Evolutionary conservation across 2,329 filamentous ascomycete species (phyloP), one percentile per base, ranked within the genome.

Genomic region (Ustilaginoidea virens): DNA sequence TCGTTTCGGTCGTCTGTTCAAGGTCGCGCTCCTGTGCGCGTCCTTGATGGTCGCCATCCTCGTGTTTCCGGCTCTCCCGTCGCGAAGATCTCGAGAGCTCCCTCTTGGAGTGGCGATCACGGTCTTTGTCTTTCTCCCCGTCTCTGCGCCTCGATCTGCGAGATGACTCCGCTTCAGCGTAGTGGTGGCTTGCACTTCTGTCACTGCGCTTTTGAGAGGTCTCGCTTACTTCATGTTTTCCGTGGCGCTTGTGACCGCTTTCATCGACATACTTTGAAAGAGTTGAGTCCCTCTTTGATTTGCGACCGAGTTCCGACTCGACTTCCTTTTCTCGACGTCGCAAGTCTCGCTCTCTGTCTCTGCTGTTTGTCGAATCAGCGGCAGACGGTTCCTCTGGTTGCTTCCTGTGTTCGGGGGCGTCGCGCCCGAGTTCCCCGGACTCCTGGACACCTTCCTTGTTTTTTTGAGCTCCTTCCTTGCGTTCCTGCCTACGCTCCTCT

Each of bases 141-240:
- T 48, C 40, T 28, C 44, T 37, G 31, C 37, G 43, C 14, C 35
- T 34, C 8, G 29, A 35, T 23, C 31, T 41, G 25, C 34, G 38
- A 29, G 33, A 33, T 5, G 36, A 39, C 17, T 36, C 36, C 26
- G 28, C 37, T 20, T 45, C 47, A 31, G 35, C 34, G 22, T 42
- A 35, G 25, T 39, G 31, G 29, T 43, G 40, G 28, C 36, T 28
- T 26, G 36, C 36, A n/a, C n/a, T n/a, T 29, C 42, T 39, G 31
- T 49, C 47, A n/a, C 39, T 42, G 28, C 41, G 43, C 36, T 49
- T 47, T 26, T 35, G 41, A 5, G 41, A 36, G 24, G 36, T 37
- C 30, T 48, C n/a, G n/a, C n/a, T n/a, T n/a, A n/a, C n/a, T n/a
- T n/a, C 43, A 22, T 51, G 43, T 28, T 55, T 50, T 31, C 53